These are phyloP conservation scores for Trichocomaceae sp. DNA, from an alignment of 2,329 filamentous ascomycete species.

Conservation along the genomic window DNA sequence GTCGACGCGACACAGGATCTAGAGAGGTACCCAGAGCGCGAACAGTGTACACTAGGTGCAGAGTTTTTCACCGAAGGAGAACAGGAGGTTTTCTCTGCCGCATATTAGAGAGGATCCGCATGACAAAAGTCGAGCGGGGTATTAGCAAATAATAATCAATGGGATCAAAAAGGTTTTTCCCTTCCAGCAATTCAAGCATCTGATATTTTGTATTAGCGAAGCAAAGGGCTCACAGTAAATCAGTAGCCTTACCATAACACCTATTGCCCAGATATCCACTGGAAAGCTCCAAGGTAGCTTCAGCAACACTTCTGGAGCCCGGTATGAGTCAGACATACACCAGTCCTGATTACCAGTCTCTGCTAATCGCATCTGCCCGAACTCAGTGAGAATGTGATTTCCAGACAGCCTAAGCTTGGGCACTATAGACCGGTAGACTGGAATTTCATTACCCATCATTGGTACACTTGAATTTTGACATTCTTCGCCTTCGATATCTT, in stretches of 20 bases:
- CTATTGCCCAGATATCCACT: slow-evolving; percentile 39
- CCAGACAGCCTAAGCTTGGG: slow-evolving; percentile 13
- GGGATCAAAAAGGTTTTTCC: too few species aligned
- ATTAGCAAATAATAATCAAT: too few species aligned
- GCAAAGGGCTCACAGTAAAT: too few species aligned
- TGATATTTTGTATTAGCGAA: too few species aligned
- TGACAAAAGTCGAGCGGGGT: too few species aligned
- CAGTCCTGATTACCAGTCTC: slow-evolving; percentile 33
- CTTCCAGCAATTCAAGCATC: too few species aligned
- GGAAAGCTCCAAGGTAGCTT: slow-evolving; percentile 32
- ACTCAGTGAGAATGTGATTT: slow-evolving; percentile 29
- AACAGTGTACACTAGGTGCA: too few species aligned
- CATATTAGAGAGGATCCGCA: too few species aligned
- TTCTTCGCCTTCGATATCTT: slow-evolving; percentile 36
- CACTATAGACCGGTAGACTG: slow-evolving; percentile 21
- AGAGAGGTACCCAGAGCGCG: too few species aligned
- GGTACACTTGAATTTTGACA: slow-evolving; percentile 13
- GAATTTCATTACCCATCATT: not conserved
- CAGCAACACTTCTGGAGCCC: slow-evolving; percentile 36
- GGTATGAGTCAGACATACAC: slow-evolving; percentile 39
- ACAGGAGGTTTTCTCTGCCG: too few species aligned
- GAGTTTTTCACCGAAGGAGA: too few species aligned
- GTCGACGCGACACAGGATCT: too few species aligned
- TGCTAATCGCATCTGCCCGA: slow-evolving; percentile 22
- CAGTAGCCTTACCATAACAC: slow-evolving; percentile 23